A percentile compares a stretch with the other conserved stretches of the same genome.
phyloP scores from a whole-genome alignment of 352 stramenopile genomes.

The Blastocystis sp. region DNA sequence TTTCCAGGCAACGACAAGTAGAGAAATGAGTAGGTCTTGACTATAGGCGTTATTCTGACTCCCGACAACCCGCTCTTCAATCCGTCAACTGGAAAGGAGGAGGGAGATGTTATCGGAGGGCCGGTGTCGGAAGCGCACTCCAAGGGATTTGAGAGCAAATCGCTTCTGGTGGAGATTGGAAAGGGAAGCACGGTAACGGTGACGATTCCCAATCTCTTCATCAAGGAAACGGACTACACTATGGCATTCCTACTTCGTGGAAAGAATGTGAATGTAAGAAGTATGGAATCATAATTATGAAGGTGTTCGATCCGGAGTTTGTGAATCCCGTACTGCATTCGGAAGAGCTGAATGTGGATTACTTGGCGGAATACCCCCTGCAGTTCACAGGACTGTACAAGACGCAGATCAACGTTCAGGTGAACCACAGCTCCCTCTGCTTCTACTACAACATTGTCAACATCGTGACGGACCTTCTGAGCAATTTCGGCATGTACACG shows the following conservation, averaged over 20 bases:
- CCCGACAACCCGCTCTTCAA: slow-evolving; percentile 43
- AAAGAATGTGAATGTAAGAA: neutral
- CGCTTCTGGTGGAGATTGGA: neutral
- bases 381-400: slow-evolving; percentile 43
- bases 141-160: slow-evolving; percentile 14
- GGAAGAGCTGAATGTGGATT: slow-evolving; percentile 4
- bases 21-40: neutral
- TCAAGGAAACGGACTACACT: slow-evolving; percentile 30
- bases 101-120: neutral
- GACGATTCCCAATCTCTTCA: slow-evolving; percentile 35
- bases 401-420: slow-evolving; percentile 15
- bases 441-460: slow-evolving; percentile 50
- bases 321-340: neutral
- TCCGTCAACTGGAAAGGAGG: neutral
- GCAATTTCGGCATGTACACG: slow-evolving; percentile 1
- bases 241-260: slow-evolving; percentile 25
- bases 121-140: neutral
- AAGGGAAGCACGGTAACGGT: neutral
- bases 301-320: slow-evolving; percentile 21
- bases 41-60: slow-evolving; percentile 25
- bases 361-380: slow-evolving; percentile 30
- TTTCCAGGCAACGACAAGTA: slow-evolving; percentile 35
- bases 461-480: slow-evolving; percentile 20
- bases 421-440: neutral
- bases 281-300: neutral